phyloP scores from a whole-genome alignment of 2,329 filamentous ascomycete species.

The Monilinia polystroma region DNA sequence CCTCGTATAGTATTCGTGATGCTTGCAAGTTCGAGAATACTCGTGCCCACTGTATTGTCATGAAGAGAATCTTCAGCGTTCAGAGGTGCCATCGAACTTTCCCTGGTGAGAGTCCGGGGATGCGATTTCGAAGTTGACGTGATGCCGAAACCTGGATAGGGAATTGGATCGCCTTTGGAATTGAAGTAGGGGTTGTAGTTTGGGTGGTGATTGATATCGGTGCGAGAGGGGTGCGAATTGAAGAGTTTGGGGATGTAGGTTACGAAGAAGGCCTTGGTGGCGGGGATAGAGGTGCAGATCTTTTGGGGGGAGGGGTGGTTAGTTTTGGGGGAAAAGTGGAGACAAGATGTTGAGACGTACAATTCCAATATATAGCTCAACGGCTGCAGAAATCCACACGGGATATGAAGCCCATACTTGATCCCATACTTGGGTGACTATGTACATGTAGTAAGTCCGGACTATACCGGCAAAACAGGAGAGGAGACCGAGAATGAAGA shows the following conservation, averaged over 20 bases:
- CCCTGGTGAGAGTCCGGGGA: background rate
- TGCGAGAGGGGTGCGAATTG: background rate
- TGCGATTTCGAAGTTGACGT: background rate
- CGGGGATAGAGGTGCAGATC: constrained; percentile 47
- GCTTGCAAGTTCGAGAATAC: background rate
- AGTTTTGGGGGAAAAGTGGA: background rate
- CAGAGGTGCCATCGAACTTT: background rate
- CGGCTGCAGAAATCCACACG: constrained; percentile 41
- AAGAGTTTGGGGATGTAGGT: constrained; percentile 40
- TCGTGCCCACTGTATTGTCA: background rate
- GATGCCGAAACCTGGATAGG: background rate
- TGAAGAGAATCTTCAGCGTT: background rate
- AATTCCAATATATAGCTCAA: constrained; percentile 47
- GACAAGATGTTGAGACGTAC: constrained; percentile 23
- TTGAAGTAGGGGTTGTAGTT: background rate
- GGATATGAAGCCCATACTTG: constrained; percentile 43
- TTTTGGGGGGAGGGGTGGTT: constrained; percentile 24
- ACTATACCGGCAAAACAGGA: constrained; percentile 45
- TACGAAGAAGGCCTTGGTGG: constrained; percentile 46
- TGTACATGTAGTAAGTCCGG: constrained; percentile 43
- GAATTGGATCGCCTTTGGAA: background rate
- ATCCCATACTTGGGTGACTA: constrained; percentile 39
- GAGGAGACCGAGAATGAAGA: constrained; percentile 53
- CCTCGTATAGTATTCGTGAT: background rate
- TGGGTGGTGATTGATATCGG: too few species aligned